Base-by-base conservation (phyloP, 805 yeast species). In the Kregervanrija fluxuum region DNA sequence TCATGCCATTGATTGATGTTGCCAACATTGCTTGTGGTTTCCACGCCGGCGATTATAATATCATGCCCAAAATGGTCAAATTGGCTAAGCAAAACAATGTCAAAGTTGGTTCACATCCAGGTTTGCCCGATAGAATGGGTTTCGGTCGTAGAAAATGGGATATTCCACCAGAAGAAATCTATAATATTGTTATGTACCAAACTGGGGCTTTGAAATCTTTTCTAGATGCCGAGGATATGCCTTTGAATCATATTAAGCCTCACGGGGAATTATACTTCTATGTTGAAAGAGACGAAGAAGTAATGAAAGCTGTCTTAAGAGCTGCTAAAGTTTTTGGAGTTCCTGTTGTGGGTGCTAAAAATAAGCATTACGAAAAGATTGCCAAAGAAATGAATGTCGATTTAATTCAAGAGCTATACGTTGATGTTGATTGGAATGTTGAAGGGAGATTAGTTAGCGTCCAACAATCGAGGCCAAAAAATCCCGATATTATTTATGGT, bases 1-100 rank as follows among this genome's bases (percentile, higher is more conserved):
- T 67, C 30, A 67, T 67, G 69, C 69, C 68, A 12, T 49, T 54
- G 17, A 66, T 67, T 40, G 68, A 66, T 48, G 55, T 59, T 8
- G 71, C 71, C 8, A 67, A 67, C 44, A 51, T 67, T 43, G 71
- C 71, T 9, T 67, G 71, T 52, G 71, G 71, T 4, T 66, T 62
- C 39, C 71, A 67, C 49, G 71, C 69, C 33, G 70, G 70, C 13
- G 71, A 67, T 48, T 62, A 59, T 41, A 60, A 54, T 33, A 65
- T 59, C 33, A 67, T 67, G 71, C 46, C 52, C 15, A 45, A 58
- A 22, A 67, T 65, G 43, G 67, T 67, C 8, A 45, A 50, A 37
- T 45, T 62, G 36, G 71, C 70, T 2, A 66, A 67, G 40, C 52
- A 60, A 35, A 49, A 61, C 48, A 50, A 53, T 35, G 71, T 67